These are phyloP conservation scores for Botrytis hyacinthi DNA, from an alignment of 2,329 filamentous ascomycete genomes.

Conservation along the genomic window DNA sequence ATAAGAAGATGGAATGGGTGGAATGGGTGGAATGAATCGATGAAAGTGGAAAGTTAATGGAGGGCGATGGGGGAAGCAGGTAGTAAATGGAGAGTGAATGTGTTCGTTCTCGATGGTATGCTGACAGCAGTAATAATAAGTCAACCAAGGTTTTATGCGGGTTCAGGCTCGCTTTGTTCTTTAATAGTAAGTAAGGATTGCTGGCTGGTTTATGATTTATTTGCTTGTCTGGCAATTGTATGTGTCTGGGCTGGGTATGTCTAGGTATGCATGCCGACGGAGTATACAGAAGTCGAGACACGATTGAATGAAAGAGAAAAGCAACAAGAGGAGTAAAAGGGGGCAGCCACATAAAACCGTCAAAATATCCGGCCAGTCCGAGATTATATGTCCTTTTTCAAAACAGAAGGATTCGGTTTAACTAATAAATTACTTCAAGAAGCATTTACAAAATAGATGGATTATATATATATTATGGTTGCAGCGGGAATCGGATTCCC, in stretches of 20 bases:
- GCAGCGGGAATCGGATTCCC: neutral
- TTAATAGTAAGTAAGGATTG: neutral
- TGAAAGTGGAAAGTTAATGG: neutral
- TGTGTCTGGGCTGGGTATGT: neutral
- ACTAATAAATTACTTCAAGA: neutral
- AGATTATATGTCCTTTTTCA: neutral
- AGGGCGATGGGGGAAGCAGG: neutral
- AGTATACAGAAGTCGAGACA: neutral
- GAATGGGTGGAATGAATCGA: neutral
- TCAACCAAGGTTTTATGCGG: neutral
- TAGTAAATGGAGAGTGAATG: neutral
- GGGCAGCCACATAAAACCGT: constrained; percentile 14
- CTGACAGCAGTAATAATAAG: neutral
- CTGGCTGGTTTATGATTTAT: neutral
- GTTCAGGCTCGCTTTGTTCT: constrained; percentile 16
- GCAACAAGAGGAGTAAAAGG: neutral
- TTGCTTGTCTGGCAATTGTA: neutral
- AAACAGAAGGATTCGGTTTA: neutral
- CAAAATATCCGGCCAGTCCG: constrained; percentile 5
- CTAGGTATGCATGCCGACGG: neutral
- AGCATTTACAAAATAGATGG: neutral
- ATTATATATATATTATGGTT: neutral
- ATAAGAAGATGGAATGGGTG: neutral
- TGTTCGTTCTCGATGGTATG: constrained; percentile 9
- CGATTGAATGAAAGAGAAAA: neutral